Evolutionary conservation across 2,329 filamentous ascomycete species (phyloP), one percentile per base, ranked within the genome.

Genomic region (Cryphonectria japonica): DNA sequence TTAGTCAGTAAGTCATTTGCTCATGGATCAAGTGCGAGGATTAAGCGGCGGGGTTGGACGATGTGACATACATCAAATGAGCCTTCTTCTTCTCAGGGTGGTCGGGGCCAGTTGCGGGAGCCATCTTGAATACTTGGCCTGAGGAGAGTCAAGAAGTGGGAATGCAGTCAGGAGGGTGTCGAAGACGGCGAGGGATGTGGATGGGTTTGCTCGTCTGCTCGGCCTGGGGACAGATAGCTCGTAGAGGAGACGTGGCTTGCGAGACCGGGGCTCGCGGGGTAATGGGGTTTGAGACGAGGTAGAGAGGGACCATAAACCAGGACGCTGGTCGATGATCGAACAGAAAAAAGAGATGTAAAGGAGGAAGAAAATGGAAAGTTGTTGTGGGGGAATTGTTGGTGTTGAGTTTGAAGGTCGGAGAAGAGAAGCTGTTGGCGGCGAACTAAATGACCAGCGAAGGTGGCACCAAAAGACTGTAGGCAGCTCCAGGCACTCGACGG

Each of bases 31-130:
- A 7, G 22, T 6, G 34, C 66, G 26, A 37, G 63, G 34, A 46
- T 34, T 46, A 46, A 59, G 46, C 59, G 32, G 65, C 50, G 69
- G 67, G 68, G 66, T 59, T 37, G 37, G n/a, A 65, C 70, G 68
- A 32, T 71, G 84, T 92, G 81, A 46, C 67, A 16, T 88, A 95
- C 93, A 89, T 88, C 83, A 95, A 82, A 83, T 95, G 93, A 82
- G 91, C 91, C 90, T 94, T 94, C 85, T 91, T 91, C 89, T 94
- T 94, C 73, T 93, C 87, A 67, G 77, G 79, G 76, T 87, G 83
- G 77, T 87, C 86, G 69, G 76, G 69, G 43, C 71, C 73, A 73
- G 89, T 88, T 80, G 92, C 89, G 75, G 89, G 82, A 82, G 91
- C 89, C 92, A 94, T 94, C 76, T 83, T 92, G 88, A 76, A 76